Percentiles rank a stretch among this genome's conserved stretches.
phyloP scores from a whole-genome alignment of 495 filamentous ascomycete species.

The Bryoglossum gracile region DNA sequence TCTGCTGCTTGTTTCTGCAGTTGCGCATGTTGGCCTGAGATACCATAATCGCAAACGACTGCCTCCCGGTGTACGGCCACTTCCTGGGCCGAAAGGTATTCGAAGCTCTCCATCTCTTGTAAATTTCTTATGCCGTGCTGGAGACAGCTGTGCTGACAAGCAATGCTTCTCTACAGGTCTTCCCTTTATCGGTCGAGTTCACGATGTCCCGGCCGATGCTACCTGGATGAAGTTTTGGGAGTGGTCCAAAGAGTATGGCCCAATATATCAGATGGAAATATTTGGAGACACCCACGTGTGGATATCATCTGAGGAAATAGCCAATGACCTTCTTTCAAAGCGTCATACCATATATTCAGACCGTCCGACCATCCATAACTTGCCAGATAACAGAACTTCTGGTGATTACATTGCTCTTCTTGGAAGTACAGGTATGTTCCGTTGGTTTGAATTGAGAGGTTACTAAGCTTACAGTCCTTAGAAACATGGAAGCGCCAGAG shows the following conservation, averaged over 20 bases:
- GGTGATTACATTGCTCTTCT: constrained; percentile 26
- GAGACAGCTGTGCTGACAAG: neutral
- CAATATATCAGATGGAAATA: constrained; percentile 30
- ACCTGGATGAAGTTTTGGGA: constrained; percentile 38
- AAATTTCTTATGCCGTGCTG: neutral
- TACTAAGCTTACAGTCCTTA: constrained; percentile 14
- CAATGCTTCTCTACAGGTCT: constrained; percentile 24
- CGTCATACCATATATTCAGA: constrained; percentile 38
- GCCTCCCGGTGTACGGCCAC: constrained; percentile 12
- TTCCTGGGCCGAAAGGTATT: constrained; percentile 19
- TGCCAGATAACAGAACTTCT: constrained; percentile 33
- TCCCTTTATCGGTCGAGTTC: constrained; percentile 51
- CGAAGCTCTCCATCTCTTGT: neutral
- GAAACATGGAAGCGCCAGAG: constrained; percentile 53
- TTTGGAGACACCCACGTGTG: constrained; percentile 25
- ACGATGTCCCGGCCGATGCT: constrained; percentile 44
- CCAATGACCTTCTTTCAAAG: constrained; percentile 33
- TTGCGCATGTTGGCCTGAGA: neutral
- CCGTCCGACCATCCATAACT: constrained; percentile 47
- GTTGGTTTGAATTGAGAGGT: too few species aligned
- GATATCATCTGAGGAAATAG: constrained; percentile 32
- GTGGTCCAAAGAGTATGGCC: constrained; percentile 36
- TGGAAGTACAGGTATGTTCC: constrained; percentile 13
- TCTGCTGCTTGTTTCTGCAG: neutral
- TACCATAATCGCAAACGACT: neutral